phyloP scores from a whole-genome alignment of 2,329 filamentous ascomycete genomes.

The Mycogone perniciosa region DNA sequence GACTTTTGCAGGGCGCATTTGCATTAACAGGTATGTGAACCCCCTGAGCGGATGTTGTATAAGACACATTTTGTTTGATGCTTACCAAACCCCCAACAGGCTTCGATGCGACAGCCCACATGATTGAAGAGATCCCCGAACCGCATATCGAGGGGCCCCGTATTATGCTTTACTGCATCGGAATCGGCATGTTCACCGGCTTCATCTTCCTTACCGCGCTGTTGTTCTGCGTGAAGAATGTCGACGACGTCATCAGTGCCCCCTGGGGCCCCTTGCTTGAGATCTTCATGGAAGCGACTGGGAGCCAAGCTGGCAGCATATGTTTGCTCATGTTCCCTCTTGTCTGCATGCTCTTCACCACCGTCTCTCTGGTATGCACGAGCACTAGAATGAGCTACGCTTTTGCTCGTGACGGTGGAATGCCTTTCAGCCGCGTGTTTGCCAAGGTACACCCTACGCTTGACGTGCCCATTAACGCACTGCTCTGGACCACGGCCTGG shows the following conservation, averaged over 20 bases:
- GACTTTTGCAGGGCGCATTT: conserved; percentile 46
- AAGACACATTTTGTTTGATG: neutral
- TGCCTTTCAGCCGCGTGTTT: conserved; percentile 58
- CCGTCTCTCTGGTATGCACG: conserved; percentile 59
- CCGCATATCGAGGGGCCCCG: conserved; percentile 53
- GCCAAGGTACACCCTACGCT: conserved; percentile 55
- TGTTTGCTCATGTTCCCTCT: conserved; percentile 62
- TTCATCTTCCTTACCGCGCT: conserved; percentile 57
- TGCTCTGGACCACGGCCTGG: conserved; percentile 54
- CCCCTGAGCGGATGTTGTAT: neutral
- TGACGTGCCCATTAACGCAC: conserved; percentile 60
- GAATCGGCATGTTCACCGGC: conserved; percentile 57
- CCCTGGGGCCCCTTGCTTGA: conserved; percentile 53
- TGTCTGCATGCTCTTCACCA: conserved; percentile 58
- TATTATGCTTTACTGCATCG: conserved; percentile 61
- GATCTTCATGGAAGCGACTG: conserved; percentile 59
- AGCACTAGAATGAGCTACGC: conserved; percentile 62
- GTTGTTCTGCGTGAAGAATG: conserved; percentile 56
- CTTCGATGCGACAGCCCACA: conserved; percentile 44
- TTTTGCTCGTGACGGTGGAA: conserved; percentile 58
- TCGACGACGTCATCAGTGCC: conserved; percentile 50
- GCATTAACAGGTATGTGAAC: conserved; percentile 31
- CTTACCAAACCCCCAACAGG: conserved; percentile 18
- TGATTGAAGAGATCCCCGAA: conserved; percentile 54
- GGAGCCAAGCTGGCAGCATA: conserved; percentile 54